A percentile compares a stretch with the other conserved stretches of the same genome.
These are phyloP conservation scores for Ogataea pignaliae DNA, from an alignment of 805 yeast species.

Conservation along the genomic window DNA sequence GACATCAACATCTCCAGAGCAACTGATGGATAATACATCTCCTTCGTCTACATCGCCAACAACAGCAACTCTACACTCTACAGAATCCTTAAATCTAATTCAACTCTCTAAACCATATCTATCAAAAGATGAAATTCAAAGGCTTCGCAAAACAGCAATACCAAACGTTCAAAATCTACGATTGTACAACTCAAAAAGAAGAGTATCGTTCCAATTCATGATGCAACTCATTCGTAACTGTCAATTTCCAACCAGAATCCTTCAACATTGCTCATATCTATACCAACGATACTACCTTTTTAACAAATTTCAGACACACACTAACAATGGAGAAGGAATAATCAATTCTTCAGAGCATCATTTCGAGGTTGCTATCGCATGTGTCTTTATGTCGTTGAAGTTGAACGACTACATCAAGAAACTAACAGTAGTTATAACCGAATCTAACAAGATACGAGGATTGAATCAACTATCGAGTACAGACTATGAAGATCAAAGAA, in stretches of 20 bases:
- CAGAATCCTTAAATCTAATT: slow-evolving; percentile 8
- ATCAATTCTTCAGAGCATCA: slow-evolving; percentile 22
- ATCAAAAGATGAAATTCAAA: slow-evolving; percentile 23
- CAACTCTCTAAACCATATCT: slow-evolving; percentile 35
- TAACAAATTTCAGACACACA: slow-evolving; percentile 51
- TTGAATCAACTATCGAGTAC: slow-evolving; percentile 16
- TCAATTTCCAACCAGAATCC: slow-evolving; percentile 65
- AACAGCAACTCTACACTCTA: too few relatives aligned
- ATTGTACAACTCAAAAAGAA: slow-evolving; percentile 19
- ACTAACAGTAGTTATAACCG: slow-evolving; percentile 54
- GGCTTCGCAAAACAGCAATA: slow-evolving; percentile 15
- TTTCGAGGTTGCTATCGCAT: slow-evolving; percentile 61
- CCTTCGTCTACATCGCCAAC: too few relatives aligned
- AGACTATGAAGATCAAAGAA: slow-evolving; percentile 52
- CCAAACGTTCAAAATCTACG: slow-evolving; percentile 18
- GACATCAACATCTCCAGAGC: too few relatives aligned
- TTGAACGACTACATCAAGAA: slow-evolving; percentile 83
- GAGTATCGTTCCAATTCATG: slow-evolving; percentile 47
- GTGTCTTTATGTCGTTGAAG: slow-evolving; percentile 68
- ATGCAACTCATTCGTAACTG: slow-evolving; percentile 48
- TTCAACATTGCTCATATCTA: slow-evolving; percentile 67
- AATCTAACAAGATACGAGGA: slow-evolving; percentile 36
- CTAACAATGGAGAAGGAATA: slow-evolving; percentile 10
- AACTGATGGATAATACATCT: too few relatives aligned
- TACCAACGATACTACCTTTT: slow-evolving; percentile 69